Evolutionary conservation across 2,329 filamentous ascomycete genomes (phyloP), one percentile per base, ranked within the genome.

Genomic region (Chalaropsis thielavioides): DNA sequence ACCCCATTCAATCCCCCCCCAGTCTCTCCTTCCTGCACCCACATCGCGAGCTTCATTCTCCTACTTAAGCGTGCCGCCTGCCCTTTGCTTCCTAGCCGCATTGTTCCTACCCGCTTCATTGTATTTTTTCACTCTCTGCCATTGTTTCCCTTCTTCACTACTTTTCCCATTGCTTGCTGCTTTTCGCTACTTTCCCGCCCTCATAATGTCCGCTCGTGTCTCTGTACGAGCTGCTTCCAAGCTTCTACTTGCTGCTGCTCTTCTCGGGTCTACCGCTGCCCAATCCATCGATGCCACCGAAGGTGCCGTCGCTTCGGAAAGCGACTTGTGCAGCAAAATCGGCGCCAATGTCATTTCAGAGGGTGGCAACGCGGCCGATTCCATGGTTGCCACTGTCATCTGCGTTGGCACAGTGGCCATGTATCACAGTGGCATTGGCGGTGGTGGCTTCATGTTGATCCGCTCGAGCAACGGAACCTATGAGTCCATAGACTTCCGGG

Each of bases 401-500:
- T 88, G 85, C 66, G 78, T 87, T 6, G 85, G 85, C 2, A 80
- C 82, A 1, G 76, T 84, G 44, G 82, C 76, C 58, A 86, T 86
- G 83, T 85, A 87, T 68, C 85, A 88, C 70, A 77, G 75, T 69
- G 89, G 89, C 3, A 83, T 92, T 65, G 88, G 87, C 5, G 89
- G 90, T 2, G 89, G 89, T 15, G 89, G 90, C 1, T 94, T 94
- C 74, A 83, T 88, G 80, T 77, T 91, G 1, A 79, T 92, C n/a
- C 80, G 86, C 67, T 75, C 79, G 1, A 74, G 80, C 4, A 81
- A 88, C 68, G 86, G 86, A 4, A 75, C 76, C 8, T 92, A 90
- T 71, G 89, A 95, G 70, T 88, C 84, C 69, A 84, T 95, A 69
- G 90, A 96, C 72, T 95, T 94, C 73, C 81, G 91, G 17, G 91